These are phyloP conservation scores for Daldinia sp. DNA, from an alignment of 2,329 filamentous ascomycete species.

Conservation along the genomic window DNA sequence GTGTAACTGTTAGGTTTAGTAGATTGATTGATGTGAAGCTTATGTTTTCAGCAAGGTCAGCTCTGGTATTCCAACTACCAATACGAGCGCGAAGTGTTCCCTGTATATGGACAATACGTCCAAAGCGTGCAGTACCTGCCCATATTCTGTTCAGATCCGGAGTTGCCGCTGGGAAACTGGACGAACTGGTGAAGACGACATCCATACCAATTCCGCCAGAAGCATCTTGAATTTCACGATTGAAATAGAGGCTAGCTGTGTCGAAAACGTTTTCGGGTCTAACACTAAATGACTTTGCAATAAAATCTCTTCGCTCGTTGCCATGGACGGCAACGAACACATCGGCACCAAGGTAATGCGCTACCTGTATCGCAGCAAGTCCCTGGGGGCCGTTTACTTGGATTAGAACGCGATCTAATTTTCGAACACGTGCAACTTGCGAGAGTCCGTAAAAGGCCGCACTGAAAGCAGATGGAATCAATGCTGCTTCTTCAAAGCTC, in stretches of 20 bases:
- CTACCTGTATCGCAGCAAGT: constrained; percentile 41
- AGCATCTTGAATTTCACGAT: constrained; percentile 32
- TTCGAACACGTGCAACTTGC: constrained; percentile 38
- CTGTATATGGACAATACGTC: constrained; percentile 40
- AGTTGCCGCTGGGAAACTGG: constrained; percentile 15
- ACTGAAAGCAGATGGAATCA: constrained; percentile 38
- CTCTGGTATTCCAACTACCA: constrained; percentile 27
- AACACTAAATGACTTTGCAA: constrained; percentile 35
- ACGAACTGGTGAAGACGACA: constrained; percentile 36
- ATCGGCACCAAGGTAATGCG: constrained; percentile 32
- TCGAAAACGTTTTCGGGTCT: constrained; percentile 29
- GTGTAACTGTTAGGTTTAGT: constrained; percentile 30
- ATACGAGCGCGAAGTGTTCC: constrained; percentile 26
- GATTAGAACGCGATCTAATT: constrained; percentile 38
- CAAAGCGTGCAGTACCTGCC: constrained; percentile 34
- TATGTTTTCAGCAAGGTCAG: constrained; percentile 36
- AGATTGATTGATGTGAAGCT: constrained; percentile 38
- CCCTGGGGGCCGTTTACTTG: constrained; percentile 34
- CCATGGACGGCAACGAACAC: constrained; percentile 37
- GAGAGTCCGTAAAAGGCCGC: constrained; percentile 38
- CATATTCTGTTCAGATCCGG: constrained; percentile 27
- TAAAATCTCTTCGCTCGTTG: constrained; percentile 34
- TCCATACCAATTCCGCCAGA: constrained; percentile 31
- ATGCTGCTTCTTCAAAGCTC: constrained; percentile 36
- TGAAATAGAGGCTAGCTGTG: constrained; percentile 34